These are phyloP conservation scores for Leishmania amazonensis DNA, from an alignment of 208 protist species.

Conservation along the genomic window DNA sequence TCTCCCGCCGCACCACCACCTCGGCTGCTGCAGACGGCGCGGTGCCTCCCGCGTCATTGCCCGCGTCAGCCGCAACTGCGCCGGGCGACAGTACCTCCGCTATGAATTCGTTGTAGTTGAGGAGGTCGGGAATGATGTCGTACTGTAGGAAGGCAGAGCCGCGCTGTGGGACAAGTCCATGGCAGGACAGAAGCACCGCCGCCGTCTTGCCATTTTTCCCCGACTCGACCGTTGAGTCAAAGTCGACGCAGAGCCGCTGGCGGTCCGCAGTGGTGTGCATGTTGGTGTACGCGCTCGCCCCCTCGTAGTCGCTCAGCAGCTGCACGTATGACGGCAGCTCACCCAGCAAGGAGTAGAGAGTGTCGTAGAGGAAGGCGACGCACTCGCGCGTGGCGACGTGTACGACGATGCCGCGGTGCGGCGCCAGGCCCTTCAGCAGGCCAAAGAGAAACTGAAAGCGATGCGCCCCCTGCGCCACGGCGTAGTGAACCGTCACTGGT, in stretches of 20 bases:
- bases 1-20: slow-evolving; percentile 20
- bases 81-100: slow-evolving; percentile 47
- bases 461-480: slow-evolving; percentile 47
- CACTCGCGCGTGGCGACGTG: slow-evolving; percentile 71
- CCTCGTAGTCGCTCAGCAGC: slow-evolving; percentile 73
- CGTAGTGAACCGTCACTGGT: slow-evolving; percentile 60
- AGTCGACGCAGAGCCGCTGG: slow-evolving; percentile 34
- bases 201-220: slow-evolving; percentile 28
- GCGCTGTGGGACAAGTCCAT: slow-evolving; percentile 55
- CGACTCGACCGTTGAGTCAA: slow-evolving; percentile 43
- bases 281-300: slow-evolving; percentile 40
- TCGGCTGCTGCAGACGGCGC: background rate
- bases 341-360: slow-evolving; percentile 49
- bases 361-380: slow-evolving; percentile 57
- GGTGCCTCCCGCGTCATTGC: background rate
- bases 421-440: slow-evolving; percentile 48
- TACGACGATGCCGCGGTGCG: slow-evolving; percentile 56
- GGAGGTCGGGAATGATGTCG: slow-evolving; percentile 62
- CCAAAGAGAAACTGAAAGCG: slow-evolving; percentile 71
- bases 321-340: slow-evolving; percentile 49
- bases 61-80: slow-evolving; percentile 1
- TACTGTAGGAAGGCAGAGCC: slow-evolving; percentile 66
- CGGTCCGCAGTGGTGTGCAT: slow-evolving; percentile 44
- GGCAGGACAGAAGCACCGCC: slow-evolving; percentile 62
- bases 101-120: slow-evolving; percentile 70